These are phyloP conservation scores for Mimosa pudica DNA, from an alignment of 306 rosid species.

Conservation along the genomic window DNA sequence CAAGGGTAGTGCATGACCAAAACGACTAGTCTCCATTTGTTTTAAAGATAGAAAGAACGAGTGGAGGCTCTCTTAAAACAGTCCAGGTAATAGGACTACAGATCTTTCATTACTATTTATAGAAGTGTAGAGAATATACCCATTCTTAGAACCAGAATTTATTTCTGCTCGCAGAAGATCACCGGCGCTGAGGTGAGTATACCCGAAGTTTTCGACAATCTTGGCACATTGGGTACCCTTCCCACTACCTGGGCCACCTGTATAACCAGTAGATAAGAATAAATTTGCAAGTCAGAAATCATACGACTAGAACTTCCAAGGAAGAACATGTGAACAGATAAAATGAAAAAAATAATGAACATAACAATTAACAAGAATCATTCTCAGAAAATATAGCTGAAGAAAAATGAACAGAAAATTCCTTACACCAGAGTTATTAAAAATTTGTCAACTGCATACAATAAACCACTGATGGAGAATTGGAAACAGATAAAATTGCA, in stretches of 20 bases:
- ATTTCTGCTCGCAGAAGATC: slow-evolving; percentile 97
- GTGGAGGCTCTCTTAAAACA: neutral
- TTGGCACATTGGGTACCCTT: slow-evolving; percentile 97
- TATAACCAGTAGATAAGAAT: slow-evolving; percentile 32
- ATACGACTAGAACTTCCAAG: slow-evolving; percentile 17
- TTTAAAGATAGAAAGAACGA: neutral
- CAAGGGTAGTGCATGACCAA: neutral
- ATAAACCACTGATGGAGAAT: neutral
- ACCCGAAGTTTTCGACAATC: slow-evolving; percentile 73
- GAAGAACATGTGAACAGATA: neutral
- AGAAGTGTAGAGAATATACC: slow-evolving; percentile 51
- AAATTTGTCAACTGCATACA: neutral
- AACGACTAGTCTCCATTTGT: neutral
- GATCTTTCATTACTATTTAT: slow-evolving; percentile 5
- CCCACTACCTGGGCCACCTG: slow-evolving; percentile 99
- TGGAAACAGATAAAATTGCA: neutral
- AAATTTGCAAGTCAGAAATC: slow-evolving; percentile 33
- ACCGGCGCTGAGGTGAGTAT: slow-evolving; percentile 98
- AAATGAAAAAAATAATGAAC: neutral
- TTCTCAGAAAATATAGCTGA: slow-evolving; percentile 2
- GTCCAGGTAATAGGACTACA: neutral
- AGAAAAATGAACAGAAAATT: neutral
- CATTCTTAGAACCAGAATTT: slow-evolving; percentile 96
- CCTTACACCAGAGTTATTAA: neutral
- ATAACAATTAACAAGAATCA: neutral